These are phyloP conservation scores for Austropuccinia psidii DNA, from an alignment of 1,284 basidiomycete genomes.

Conservation along the genomic window DNA sequence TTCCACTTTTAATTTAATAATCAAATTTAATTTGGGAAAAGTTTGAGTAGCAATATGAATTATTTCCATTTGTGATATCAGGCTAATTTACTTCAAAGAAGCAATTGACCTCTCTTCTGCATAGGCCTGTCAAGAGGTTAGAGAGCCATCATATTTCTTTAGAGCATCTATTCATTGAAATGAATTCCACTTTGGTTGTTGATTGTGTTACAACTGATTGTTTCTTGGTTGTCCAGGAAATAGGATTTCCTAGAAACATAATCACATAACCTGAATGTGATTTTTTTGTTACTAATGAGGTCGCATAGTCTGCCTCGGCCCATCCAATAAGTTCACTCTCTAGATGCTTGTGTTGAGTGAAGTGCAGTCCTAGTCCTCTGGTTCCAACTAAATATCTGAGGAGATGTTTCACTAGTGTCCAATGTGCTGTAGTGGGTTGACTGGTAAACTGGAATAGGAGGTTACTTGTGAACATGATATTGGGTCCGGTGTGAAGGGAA, in stretches of 20 bases:
- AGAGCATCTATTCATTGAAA: too few relatives aligned
- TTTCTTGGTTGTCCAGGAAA: conserved; percentile 4
- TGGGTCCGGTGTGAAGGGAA: not conserved
- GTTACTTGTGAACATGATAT: not conserved
- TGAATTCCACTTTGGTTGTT: too few relatives aligned
- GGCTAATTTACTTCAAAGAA: too few relatives aligned
- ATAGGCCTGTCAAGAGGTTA: not conserved
- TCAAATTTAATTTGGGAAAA: too few relatives aligned
- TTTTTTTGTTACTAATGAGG: not conserved
- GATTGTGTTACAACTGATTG: too few relatives aligned
- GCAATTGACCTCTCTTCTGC: too few relatives aligned
- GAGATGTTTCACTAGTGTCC: not conserved
- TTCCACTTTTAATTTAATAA: too few relatives aligned
- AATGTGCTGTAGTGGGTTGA: not conserved
- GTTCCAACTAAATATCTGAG: not conserved
- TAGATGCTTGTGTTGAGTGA: not conserved
- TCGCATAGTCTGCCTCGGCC: not conserved
- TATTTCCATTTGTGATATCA: too few relatives aligned
- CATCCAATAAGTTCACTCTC: not conserved
- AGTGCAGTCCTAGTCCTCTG: not conserved
- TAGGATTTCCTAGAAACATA: not conserved
- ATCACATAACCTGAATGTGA: not conserved
- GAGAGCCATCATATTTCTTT: not conserved
- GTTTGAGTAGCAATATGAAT: too few relatives aligned
- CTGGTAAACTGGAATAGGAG: not conserved